Evolutionary conservation across 768 basidiomycete species (phyloP).

Genomic region (Phanerodontia chrysosporium): DNA sequence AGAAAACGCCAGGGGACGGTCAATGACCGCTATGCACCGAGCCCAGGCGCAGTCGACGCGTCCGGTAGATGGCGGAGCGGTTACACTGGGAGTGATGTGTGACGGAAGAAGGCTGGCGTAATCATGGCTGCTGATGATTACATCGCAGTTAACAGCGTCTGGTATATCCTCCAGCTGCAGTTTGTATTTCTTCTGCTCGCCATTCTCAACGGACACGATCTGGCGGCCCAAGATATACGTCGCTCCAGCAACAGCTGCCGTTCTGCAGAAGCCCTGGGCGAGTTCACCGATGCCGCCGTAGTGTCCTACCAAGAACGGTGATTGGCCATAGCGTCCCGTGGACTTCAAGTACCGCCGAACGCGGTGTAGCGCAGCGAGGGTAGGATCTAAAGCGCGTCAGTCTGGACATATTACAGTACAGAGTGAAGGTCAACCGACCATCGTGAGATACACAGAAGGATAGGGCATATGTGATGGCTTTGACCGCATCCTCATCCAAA

Average conservation of each 20-base stretch:
- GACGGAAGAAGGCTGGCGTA: slow-evolving; percentile 12
- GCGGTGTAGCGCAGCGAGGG: slow-evolving; percentile 62
- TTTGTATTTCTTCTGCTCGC: slow-evolving; percentile 28
- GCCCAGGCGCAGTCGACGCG: slow-evolving; percentile 28
- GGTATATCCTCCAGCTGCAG: slow-evolving; percentile 57
- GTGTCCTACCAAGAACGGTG: slow-evolving; percentile 89
- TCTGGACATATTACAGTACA: slow-evolving; percentile 4
- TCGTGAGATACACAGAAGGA: slow-evolving; percentile 54
- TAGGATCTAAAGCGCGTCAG: slow-evolving; percentile 46
- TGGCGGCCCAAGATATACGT: slow-evolving; percentile 68
- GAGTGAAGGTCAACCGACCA: neutral
- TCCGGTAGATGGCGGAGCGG: neutral
- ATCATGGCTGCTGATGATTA: slow-evolving; percentile 49
- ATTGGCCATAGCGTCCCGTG: slow-evolving; percentile 80
- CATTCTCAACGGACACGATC: slow-evolving; percentile 28
- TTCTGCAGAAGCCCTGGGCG: slow-evolving; percentile 85
- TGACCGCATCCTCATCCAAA: slow-evolving; percentile 51
- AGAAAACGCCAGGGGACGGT: slow-evolving; percentile 33
- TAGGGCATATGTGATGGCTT: slow-evolving; percentile 71
- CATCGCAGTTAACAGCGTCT: slow-evolving; percentile 49
- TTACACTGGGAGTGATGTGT: neutral
- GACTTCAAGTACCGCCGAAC: slow-evolving; percentile 73
- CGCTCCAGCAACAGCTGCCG: slow-evolving; percentile 75
- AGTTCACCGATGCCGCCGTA: slow-evolving; percentile 94
- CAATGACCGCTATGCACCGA: slow-evolving; percentile 48